Evolutionary conservation across 495 filamentous ascomycete species (phyloP).

Genomic region (Penicillium steckii): DNA sequence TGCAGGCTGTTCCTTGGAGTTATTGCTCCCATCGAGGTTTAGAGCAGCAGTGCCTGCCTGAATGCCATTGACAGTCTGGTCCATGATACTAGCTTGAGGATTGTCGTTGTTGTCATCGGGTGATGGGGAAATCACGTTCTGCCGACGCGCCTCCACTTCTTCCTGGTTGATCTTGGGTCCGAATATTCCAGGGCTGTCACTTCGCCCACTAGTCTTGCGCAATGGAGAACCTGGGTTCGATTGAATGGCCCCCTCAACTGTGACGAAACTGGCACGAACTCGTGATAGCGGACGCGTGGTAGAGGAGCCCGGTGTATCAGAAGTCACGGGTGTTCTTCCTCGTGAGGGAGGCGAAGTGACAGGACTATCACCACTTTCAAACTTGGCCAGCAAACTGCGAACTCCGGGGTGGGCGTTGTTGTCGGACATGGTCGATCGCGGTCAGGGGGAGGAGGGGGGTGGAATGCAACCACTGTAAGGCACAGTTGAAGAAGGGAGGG

Average conservation of each 20-base stretch:
- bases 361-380: slow-evolving; percentile 65
- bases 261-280: slow-evolving; percentile 80
- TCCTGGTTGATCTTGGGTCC: slow-evolving; percentile 37
- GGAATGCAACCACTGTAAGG: slow-evolving; percentile 1
- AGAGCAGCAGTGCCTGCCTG: background rate
- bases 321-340: slow-evolving; percentile 66
- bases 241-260: slow-evolving; percentile 57
- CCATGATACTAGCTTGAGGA: slow-evolving; percentile 14
- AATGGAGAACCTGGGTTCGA: slow-evolving; percentile 34
- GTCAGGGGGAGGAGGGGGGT: slow-evolving; percentile 13
- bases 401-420: slow-evolving; percentile 52
- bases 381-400: slow-evolving; percentile 80
- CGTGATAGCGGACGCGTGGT: slow-evolving; percentile 66
- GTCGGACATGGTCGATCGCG: slow-evolving; percentile 43
- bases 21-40: slow-evolving; percentile 3
- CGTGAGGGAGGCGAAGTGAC: slow-evolving; percentile 63
- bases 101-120: slow-evolving; percentile 20
- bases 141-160: slow-evolving; percentile 29
- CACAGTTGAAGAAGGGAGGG: slow-evolving; percentile 8
- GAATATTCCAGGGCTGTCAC: slow-evolving; percentile 32
- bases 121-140: slow-evolving; percentile 29
- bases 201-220: slow-evolving; percentile 34
- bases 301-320: slow-evolving; percentile 36
- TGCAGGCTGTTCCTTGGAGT: slow-evolving; percentile 7
- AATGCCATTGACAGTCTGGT: slow-evolving; percentile 8